phyloP scores from a whole-genome alignment of 768 basidiomycete species.

The Collybia nuda region DNA sequence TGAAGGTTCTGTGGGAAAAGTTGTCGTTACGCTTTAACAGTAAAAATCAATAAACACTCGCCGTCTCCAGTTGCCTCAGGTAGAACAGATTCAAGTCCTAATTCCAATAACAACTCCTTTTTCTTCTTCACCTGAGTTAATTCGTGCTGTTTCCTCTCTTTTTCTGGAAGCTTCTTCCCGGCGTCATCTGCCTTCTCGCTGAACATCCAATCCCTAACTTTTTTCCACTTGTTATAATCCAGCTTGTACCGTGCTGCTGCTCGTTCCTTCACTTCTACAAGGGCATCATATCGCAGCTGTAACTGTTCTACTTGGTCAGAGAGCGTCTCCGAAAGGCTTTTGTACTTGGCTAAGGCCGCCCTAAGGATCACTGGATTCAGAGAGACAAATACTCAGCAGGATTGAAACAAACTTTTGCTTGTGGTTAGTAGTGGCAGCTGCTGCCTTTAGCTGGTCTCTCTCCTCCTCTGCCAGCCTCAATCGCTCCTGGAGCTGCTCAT shows the following conservation, averaged over 20 bases:
- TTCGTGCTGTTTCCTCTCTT: slow-evolving; percentile 24
- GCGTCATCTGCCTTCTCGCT: slow-evolving; percentile 28
- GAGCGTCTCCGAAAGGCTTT: slow-evolving; percentile 5
- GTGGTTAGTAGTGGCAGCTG: neutral
- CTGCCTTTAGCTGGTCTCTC: slow-evolving; percentile 17
- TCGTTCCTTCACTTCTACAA: slow-evolving; percentile 41
- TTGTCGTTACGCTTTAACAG: neutral
- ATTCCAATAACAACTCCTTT: slow-evolving; percentile 20
- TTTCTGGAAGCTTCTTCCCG: slow-evolving; percentile 21
- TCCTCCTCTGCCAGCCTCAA: slow-evolving; percentile 23
- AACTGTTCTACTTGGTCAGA: slow-evolving; percentile 32
- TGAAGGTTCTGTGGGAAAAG: neutral
- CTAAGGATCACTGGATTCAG: slow-evolving; percentile 6
- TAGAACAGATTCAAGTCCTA: slow-evolving; percentile 14
- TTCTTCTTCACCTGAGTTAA: slow-evolving; percentile 19
- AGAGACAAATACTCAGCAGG: neutral
- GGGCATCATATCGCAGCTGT: slow-evolving; percentile 41
- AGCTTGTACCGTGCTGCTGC: slow-evolving; percentile 45
- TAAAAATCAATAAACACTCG: neutral
- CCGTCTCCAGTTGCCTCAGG: slow-evolving; percentile 1
- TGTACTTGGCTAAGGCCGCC: neutral
- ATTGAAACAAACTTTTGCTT: slow-evolving; percentile 8
- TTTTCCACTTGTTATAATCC: slow-evolving; percentile 55
- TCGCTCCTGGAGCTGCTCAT: slow-evolving; percentile 18
- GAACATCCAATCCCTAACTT: slow-evolving; percentile 43